Evolutionary conservation across 176 grass and related monocot species (phyloP).

Genomic region (Phoenix dactylifera): DNA sequence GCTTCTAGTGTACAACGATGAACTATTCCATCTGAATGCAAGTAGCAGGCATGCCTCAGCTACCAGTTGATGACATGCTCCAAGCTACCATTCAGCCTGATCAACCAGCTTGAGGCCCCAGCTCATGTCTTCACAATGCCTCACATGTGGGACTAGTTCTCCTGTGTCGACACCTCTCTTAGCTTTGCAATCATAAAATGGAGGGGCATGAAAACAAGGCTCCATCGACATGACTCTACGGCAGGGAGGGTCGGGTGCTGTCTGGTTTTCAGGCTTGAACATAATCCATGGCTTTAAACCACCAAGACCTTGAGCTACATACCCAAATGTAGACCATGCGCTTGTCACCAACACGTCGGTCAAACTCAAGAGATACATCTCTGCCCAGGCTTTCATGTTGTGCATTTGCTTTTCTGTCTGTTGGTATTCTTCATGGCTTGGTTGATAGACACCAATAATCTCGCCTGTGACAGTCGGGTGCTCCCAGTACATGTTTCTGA

Average conservation of each 20-base stretch:
- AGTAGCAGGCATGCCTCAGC: no score
- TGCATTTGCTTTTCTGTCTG: conserved; percentile 65
- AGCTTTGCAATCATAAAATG: conserved; percentile 70
- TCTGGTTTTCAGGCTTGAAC: conserved; percentile 60
- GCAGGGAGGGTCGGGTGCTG: conserved; percentile 55
- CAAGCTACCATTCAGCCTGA: conserved; percentile 27
- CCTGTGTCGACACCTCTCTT: conserved; percentile 62
- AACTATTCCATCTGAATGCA: background rate
- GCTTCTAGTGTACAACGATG: conserved; percentile 31
- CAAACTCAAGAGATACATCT: conserved; percentile 87
- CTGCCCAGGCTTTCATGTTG: conserved; percentile 84
- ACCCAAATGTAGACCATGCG: conserved; percentile 92
- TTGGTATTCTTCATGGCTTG: conserved; percentile 81
- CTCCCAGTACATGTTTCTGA: conserved; percentile 90
- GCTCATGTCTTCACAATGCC: conserved; percentile 85
- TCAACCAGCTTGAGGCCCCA: conserved; percentile 87
- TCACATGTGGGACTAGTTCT: conserved; percentile 70
- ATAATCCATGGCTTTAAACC: conserved; percentile 78
- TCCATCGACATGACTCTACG: conserved; percentile 65
- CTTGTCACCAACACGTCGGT: conserved; percentile 75
- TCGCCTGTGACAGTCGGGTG: conserved; percentile 49
- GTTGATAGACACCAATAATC: conserved; percentile 70
- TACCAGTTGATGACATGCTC: conserved; percentile 1
- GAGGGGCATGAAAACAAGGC: conserved; percentile 88
- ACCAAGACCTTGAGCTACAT: conserved; percentile 77